phyloP scores from a whole-genome alignment of 2,329 filamentous ascomycete species.

The Anisogramma anomala region DNA sequence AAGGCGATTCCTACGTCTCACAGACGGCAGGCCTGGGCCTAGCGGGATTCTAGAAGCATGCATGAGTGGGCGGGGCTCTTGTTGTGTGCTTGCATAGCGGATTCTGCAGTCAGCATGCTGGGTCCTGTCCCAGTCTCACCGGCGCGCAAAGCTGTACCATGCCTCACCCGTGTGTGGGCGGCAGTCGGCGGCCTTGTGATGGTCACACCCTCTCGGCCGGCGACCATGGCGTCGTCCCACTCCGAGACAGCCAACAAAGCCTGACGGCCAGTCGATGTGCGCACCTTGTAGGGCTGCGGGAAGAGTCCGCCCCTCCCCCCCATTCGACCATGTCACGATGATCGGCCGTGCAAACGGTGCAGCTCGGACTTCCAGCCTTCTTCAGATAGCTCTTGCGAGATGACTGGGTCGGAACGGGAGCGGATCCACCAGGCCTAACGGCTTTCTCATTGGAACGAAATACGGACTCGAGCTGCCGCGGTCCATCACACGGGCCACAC shows the following conservation, averaged over 20 bases:
- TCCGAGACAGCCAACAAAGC: neutral
- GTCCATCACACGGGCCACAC: neutral
- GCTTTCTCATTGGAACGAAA: neutral
- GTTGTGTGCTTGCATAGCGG: too few species aligned
- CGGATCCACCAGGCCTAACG: neutral
- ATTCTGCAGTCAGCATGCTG: too few species aligned
- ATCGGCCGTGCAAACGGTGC: neutral
- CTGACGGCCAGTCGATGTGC: neutral
- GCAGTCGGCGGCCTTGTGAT: too few species aligned
- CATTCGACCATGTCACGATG: neutral
- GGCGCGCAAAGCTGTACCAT: too few species aligned
- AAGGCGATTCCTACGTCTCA: slow-evolving; percentile 6
- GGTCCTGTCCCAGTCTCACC: too few species aligned
- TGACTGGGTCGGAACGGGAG: neutral
- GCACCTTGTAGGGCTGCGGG: neutral
- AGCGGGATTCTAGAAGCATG: slow-evolving; percentile 8
- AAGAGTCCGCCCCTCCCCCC: neutral
- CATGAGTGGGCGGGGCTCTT: neutral
- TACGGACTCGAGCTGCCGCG: neutral
- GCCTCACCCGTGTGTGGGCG: too few species aligned
- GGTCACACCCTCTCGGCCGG: too few species aligned
- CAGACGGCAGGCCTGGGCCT: neutral
- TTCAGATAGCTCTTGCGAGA: neutral
- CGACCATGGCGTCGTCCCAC: too few species aligned
- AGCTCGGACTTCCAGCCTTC: neutral